Evolutionary conservation across 805 yeast species (phyloP).

Genomic region (Candida nitratophila): DNA sequence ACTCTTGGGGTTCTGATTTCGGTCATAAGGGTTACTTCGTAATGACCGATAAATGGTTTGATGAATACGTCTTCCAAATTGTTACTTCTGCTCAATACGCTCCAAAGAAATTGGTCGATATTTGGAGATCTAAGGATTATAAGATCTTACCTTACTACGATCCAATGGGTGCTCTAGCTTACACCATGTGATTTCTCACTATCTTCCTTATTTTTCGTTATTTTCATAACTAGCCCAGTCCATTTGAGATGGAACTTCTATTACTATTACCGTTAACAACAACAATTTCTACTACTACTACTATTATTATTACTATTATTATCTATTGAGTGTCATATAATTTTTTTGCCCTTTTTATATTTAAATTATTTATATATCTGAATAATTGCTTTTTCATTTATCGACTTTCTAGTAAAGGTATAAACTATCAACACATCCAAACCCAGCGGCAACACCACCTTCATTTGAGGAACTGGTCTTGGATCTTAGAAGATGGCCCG

Average conservation of each 20-base stretch:
- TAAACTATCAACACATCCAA: constrained; percentile 90
- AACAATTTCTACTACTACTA: too few species aligned
- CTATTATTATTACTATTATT: background rate
- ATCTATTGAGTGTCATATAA: background rate
- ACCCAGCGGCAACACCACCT: constrained; percentile 99
- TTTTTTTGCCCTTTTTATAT: background rate
- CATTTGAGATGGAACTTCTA: background rate
- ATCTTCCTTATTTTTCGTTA: background rate
- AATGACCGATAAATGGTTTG: constrained; percentile 70
- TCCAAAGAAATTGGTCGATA: constrained; percentile 29
- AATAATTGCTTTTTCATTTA: background rate
- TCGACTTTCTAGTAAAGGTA: constrained; percentile 35
- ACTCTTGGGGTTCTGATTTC: constrained; percentile 72
- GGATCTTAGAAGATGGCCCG: constrained; percentile 86
- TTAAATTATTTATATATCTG: background rate
- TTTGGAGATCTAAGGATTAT: constrained; percentile 41
- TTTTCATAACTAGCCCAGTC: background rate
- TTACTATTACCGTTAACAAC: too few species aligned
- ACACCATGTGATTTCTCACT: background rate
- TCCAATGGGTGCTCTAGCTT: constrained; percentile 73
- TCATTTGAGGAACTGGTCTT: constrained; percentile 84
- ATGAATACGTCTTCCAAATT: constrained; percentile 69
- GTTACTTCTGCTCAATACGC: constrained; percentile 35
- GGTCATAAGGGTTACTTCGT: constrained; percentile 66
- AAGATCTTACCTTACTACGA: constrained; percentile 62